A percentile compares a stretch with the other conserved stretches of the same genome.
phyloP scores from a whole-genome alignment of 2,329 filamentous ascomycete genomes.

The Alternaria sp. region DNA sequence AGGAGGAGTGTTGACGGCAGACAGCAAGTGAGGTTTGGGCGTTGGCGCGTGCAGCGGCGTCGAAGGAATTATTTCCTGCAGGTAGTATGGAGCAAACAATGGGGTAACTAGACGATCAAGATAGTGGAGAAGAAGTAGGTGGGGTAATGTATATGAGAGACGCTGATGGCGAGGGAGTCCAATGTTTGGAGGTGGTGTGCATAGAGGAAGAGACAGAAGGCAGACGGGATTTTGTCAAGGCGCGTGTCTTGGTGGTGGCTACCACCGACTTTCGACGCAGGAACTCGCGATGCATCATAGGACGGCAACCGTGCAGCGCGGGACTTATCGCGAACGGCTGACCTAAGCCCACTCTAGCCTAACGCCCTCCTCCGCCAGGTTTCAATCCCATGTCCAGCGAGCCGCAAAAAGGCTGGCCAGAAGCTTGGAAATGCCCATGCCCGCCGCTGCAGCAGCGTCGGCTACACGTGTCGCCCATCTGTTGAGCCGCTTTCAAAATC shows the following conservation, averaged over 20 bases:
- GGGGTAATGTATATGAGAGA: constrained; percentile 5
- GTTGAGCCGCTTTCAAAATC: constrained; percentile 6
- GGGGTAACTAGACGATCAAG: constrained; percentile 24
- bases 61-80: constrained; percentile 27
- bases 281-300: constrained; percentile 44
- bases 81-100: constrained; percentile 26
- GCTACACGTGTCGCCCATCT: constrained; percentile 2
- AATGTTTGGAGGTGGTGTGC: constrained; percentile 12
- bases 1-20: constrained; percentile 6
- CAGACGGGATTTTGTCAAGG: constrained; percentile 22
- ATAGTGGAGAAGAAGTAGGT: constrained; percentile 13
- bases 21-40: constrained; percentile 17
- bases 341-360: constrained; percentile 16
- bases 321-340: constrained; percentile 31
- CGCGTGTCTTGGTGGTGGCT: constrained; percentile 27
- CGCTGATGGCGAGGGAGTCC: constrained; percentile 10
- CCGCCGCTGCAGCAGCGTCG: neutral
- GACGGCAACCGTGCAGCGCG: constrained; percentile 25
- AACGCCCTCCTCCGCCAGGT: constrained; percentile 17
- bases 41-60: constrained; percentile 31
- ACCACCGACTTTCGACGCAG: constrained; percentile 36
- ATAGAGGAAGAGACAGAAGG: constrained; percentile 14
- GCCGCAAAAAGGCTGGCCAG: constrained; percentile 16
- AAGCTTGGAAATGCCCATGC: neutral
- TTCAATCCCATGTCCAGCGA: constrained; percentile 19